A percentile compares a stretch with the other conserved stretches of the same genome.
Conservation (phyloP, 2,329 filamentous ascomycete species). For the Cladophialophora carrionii region DNA sequence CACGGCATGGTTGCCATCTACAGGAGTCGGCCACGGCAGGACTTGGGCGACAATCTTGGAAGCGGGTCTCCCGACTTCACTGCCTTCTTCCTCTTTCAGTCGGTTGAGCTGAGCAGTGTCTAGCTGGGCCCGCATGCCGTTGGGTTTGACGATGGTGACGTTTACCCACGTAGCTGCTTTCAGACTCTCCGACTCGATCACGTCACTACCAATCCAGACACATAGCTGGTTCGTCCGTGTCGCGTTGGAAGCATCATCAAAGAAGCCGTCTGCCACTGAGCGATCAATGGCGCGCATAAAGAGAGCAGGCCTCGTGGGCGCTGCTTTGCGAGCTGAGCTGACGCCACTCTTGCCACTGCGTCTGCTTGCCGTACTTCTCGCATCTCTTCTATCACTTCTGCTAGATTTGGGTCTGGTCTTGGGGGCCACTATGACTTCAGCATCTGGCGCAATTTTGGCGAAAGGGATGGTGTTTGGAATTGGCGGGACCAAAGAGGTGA, state of each 20-base stretch:
- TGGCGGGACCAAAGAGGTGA: conserved; percentile 79
- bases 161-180: conserved; percentile 75
- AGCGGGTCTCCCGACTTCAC: conserved; percentile 60
- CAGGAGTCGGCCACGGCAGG: conserved; percentile 80
- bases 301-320: conserved; percentile 51
- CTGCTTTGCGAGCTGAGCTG: conserved; percentile 68
- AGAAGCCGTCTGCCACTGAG: conserved; percentile 71
- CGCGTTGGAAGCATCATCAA: conserved; percentile 62
- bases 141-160: conserved; percentile 85
- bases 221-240: conserved; percentile 64
- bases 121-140: conserved; percentile 70
- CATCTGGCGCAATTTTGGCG: conserved; percentile 89
- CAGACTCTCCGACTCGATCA: conserved; percentile 71
- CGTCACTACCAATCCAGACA: conserved; percentile 83
- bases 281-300: conserved; percentile 82
- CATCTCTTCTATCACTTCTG: conserved; percentile 68
- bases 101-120: conserved; percentile 69
- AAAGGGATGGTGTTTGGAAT: conserved; percentile 72
- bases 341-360: conserved; percentile 74
- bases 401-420: conserved; percentile 77
- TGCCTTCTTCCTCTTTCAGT: conserved; percentile 66
- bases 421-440: conserved; percentile 95
- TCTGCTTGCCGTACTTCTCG: conserved; percentile 76
- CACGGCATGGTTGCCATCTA: conserved; percentile 76
- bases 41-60: conserved; percentile 76